Base-by-base conservation (phyloP, 352 stramenopile genomes). In the Phytophthora fragariae region DNA sequence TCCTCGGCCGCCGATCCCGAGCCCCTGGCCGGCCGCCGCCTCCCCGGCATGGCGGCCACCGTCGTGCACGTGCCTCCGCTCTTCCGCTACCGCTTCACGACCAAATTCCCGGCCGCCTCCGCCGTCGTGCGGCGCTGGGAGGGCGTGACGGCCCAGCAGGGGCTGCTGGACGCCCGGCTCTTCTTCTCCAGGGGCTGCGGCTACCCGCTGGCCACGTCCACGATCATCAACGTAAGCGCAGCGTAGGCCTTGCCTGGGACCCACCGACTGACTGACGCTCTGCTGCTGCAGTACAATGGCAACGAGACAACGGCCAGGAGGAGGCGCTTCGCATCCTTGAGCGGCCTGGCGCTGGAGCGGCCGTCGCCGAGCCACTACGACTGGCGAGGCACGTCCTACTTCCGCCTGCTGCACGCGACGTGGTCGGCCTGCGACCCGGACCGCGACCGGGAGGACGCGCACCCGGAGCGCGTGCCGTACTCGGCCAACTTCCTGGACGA, bases 301-400 rank as follows among this genome's bases (percentile, higher is more conserved):
- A 92, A 94, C 39, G 87, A 94, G 62, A 91, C 75, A 31, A 74
- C 74, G 5, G 66, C 82, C 12, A 65, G 64, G 35, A 62, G 77
- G n/a, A 79, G 83, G 53, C 71, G 87, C 0, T 84, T 92, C 37
- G 74, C 83, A n/a, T 94, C 86, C 8, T 68, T 91, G 31, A 78
- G 80, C 5, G 79, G 77, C 57, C 56, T 90, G 27, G 84, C 92
- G 50, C 57, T 75, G 17, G 75, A 82, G 46, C 39, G 70, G 5
- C 74, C 71, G 19, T 62, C 73, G 0, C 78, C 82, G 8, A 83
- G 72, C 49, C 80, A 81, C 56, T 95, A 97, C 72, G 88, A 95
- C 74, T 97, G 90, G 90, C 77, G 88, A 27, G 90, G 90, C 37
- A 97, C 92, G 58, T 93, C 88, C 52, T 97, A 97, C 77, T 97